Percentiles rank a stretch among this genome's conserved stretches.
These are phyloP conservation scores for Oidiodendron maius DNA, from an alignment of 495 filamentous ascomycete species.

Conservation along the genomic window DNA sequence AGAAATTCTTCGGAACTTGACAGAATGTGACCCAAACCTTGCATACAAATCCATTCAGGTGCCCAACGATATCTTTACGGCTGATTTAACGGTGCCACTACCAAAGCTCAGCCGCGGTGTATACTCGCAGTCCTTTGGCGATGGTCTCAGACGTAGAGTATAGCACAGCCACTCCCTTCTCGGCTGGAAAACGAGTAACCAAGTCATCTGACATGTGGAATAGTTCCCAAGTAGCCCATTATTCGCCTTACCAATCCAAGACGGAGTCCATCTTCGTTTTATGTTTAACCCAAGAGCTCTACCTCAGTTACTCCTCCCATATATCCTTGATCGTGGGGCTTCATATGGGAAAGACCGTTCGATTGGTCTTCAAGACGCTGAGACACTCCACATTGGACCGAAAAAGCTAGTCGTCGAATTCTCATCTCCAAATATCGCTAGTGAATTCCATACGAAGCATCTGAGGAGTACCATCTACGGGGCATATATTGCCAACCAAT, in stretches of 20 bases:
- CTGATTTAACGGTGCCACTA: slow-evolving; percentile 27
- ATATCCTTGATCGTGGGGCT: slow-evolving; percentile 31
- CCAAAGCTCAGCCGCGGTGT: slow-evolving; percentile 27
- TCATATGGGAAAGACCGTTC: neutral
- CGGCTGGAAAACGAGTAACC: too few relatives aligned
- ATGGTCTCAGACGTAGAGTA: neutral
- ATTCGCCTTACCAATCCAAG: neutral
- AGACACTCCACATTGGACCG: neutral
- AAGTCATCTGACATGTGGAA: too few relatives aligned
- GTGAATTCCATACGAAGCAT: slow-evolving; percentile 68
- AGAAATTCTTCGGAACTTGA: neutral
- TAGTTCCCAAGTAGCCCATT: neutral
- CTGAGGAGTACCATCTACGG: slow-evolving; percentile 72
- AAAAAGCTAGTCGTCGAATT: slow-evolving; percentile 55
- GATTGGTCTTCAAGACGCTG: neutral
- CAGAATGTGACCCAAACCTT: neutral
- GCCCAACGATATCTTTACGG: slow-evolving; percentile 21
- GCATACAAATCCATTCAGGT: neutral
- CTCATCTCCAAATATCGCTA: slow-evolving; percentile 71
- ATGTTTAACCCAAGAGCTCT: slow-evolving; percentile 35
- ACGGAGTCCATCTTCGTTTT: slow-evolving; percentile 10
- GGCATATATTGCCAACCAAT: slow-evolving; percentile 63
- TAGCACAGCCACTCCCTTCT: neutral
- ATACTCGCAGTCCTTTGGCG: neutral
- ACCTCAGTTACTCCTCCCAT: slow-evolving; percentile 33